Evolutionary conservation across 2,329 filamentous ascomycete genomes (phyloP).

Genomic region (Tolypocladium tundrense): DNA sequence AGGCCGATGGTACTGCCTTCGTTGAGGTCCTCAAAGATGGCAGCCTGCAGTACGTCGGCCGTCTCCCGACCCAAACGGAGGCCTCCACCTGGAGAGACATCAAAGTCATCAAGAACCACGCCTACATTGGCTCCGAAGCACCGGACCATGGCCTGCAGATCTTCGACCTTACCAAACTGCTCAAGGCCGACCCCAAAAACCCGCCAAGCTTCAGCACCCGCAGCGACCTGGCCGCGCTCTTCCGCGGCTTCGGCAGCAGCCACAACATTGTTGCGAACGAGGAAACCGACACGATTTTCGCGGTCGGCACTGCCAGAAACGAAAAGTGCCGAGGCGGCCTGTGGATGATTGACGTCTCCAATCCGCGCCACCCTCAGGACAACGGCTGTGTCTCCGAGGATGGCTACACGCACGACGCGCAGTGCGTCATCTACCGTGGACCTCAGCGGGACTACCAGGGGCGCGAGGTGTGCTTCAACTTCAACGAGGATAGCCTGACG

Average conservation of each 20-base stretch:
- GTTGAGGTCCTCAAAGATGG: conserved; percentile 34
- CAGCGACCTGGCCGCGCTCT: conserved; percentile 25
- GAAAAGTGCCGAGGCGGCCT: conserved; percentile 35
- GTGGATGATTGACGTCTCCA: conserved; percentile 43
- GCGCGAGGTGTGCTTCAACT: conserved; percentile 12
- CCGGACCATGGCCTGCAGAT: conserved; percentile 49
- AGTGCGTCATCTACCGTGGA: conserved; percentile 42
- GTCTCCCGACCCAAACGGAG: conserved; percentile 30
- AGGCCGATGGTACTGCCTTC: conserved; percentile 39
- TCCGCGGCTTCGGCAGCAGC: conserved; percentile 27
- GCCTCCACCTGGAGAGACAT: conserved; percentile 30
- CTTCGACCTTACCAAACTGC: conserved; percentile 48
- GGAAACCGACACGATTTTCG: conserved; percentile 33
- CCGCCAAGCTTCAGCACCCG: conserved; percentile 22
- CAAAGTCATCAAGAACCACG: conserved; percentile 25
- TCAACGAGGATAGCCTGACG: conserved; percentile 15
- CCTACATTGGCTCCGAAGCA: conserved; percentile 32
- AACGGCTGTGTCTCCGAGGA: conserved; percentile 37
- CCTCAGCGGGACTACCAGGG: conserved; percentile 33
- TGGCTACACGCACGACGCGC: conserved; percentile 42
- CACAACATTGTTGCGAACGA: conserved; percentile 43
- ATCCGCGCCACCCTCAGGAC: conserved; percentile 38
- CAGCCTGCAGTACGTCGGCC: conserved; percentile 34
- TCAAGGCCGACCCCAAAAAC: conserved; percentile 30
- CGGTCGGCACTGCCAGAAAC: conserved; percentile 29